phyloP scores from a whole-genome alignment of 768 basidiomycete genomes.

The Suillus subaureus region DNA sequence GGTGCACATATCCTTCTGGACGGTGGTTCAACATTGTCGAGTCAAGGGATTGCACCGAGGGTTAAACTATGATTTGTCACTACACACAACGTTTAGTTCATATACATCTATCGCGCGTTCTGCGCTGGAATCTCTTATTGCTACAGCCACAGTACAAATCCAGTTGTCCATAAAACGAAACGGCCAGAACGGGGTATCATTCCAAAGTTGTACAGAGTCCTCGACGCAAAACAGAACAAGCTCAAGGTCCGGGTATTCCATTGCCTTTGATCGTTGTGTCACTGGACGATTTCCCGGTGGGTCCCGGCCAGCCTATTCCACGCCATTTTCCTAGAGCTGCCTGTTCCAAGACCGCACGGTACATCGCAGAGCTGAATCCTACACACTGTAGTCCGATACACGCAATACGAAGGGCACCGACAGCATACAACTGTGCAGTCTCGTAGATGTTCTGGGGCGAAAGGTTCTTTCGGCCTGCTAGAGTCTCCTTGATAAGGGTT shows the following conservation, averaged over 20 bases:
- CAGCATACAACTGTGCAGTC: slow-evolving; percentile 68
- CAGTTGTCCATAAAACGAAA: background rate
- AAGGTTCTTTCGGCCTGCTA: slow-evolving; percentile 69
- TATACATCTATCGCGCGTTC: background rate
- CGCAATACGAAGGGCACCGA: slow-evolving; percentile 71
- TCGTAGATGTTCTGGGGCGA: slow-evolving; percentile 82
- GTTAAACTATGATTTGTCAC: slow-evolving; percentile 23
- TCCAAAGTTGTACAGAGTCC: slow-evolving; percentile 1
- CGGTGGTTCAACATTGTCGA: slow-evolving; percentile 49
- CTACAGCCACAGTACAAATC: background rate
- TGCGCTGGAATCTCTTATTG: background rate
- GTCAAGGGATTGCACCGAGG: slow-evolving; percentile 24
- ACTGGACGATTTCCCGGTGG: background rate
- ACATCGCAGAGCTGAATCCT: slow-evolving; percentile 71
- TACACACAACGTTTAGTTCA: no score
- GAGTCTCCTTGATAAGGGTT: slow-evolving; percentile 70
- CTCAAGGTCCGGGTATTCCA: background rate
- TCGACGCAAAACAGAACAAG: background rate
- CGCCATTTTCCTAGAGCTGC: slow-evolving; percentile 38
- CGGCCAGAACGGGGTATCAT: background rate
- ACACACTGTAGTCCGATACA: slow-evolving; percentile 78
- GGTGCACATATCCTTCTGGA: slow-evolving; percentile 74
- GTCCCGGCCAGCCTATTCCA: slow-evolving; percentile 3
- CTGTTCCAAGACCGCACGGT: slow-evolving; percentile 66
- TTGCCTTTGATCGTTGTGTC: background rate